Evolutionary conservation across 2,329 filamentous ascomycete species (phyloP).

Genomic region (Alternaria sp.): DNA sequence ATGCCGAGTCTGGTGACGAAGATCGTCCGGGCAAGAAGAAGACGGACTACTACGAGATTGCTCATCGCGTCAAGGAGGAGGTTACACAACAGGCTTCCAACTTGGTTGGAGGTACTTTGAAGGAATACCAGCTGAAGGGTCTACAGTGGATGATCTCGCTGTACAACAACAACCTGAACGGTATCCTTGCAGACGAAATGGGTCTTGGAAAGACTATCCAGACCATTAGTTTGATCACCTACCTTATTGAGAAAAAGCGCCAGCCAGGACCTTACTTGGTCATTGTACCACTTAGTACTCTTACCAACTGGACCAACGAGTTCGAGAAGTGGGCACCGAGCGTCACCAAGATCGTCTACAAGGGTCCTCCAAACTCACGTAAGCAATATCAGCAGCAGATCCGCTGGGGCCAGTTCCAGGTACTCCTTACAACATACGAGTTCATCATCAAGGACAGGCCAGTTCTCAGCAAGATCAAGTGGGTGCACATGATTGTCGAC

Average conservation of each 20-base stretch:
- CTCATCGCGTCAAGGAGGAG: conserved; percentile 93
- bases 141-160: conserved; percentile 99
- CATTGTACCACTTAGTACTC: conserved; percentile 93
- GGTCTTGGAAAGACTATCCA: conserved; percentile 99
- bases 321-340: conserved; percentile 99
- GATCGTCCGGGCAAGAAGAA: conserved; percentile 73
- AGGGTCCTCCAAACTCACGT: conserved; percentile 86
- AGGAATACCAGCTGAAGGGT: conserved; percentile 98
- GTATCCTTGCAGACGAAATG: conserved; percentile 99
- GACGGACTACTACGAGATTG: conserved; percentile 98
- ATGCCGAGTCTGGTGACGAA: conserved; percentile 70
- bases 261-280: conserved; percentile 93
- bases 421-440: conserved; percentile 95
- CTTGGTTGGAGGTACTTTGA: conserved; percentile 88
- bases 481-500: conserved; percentile 99
- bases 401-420: conserved; percentile 93
- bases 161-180: conserved; percentile 99
- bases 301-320: conserved; percentile 98
- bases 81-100: conserved; percentile 83
- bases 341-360: conserved; percentile 89
- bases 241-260: conserved; percentile 94
- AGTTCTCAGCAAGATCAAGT: conserved; percentile 96
- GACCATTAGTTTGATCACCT: conserved; percentile 96
- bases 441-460: conserved; percentile 99
- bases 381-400: conserved; percentile 94